A percentile compares a stretch with the other conserved stretches of the same genome.
Conservation (phyloP, 2,329 filamentous ascomycete species). For the Fusarium sp. region DNA sequence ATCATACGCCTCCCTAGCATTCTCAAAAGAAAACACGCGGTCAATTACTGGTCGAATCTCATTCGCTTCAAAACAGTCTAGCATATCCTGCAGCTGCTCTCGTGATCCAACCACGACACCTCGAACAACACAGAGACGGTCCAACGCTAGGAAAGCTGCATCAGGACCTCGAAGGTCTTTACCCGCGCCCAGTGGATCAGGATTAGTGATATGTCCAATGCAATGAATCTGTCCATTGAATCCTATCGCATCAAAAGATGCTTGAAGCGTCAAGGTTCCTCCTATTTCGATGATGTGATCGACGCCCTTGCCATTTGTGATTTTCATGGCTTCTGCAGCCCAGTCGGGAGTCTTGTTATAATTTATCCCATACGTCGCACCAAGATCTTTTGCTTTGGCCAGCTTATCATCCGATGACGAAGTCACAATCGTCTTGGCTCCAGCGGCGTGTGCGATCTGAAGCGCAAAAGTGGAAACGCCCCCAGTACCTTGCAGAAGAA, state of each 20-base stretch:
- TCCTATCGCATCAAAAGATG: background rate
- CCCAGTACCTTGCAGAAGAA: background rate
- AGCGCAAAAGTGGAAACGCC: background rate
- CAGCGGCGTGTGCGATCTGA: background rate
- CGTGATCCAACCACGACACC: slow-evolving; percentile 27
- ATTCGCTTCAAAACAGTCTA: slow-evolving; percentile 22
- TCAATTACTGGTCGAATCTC: slow-evolving; percentile 15
- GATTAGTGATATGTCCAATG: background rate
- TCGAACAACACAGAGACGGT: slow-evolving; percentile 15
- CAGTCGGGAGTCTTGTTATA: background rate
- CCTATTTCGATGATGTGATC: background rate
- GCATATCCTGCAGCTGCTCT: slow-evolving; percentile 25
- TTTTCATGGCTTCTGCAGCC: background rate
- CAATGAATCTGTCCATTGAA: background rate
- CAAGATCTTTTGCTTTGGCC: background rate
- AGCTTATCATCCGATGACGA: background rate
- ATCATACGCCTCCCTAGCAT: slow-evolving; percentile 10
- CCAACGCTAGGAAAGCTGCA: slow-evolving; percentile 18
- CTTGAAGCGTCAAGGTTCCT: background rate
- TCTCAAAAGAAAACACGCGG: slow-evolving; percentile 1
- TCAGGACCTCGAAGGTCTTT: background rate
- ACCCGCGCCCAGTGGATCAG: background rate
- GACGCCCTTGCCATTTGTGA: background rate
- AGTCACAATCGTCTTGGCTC: background rate
- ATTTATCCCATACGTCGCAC: background rate